These are phyloP conservation scores for Termitomyces eurrhizus DNA, from an alignment of 768 basidiomycete species.

Conservation along the genomic window DNA sequence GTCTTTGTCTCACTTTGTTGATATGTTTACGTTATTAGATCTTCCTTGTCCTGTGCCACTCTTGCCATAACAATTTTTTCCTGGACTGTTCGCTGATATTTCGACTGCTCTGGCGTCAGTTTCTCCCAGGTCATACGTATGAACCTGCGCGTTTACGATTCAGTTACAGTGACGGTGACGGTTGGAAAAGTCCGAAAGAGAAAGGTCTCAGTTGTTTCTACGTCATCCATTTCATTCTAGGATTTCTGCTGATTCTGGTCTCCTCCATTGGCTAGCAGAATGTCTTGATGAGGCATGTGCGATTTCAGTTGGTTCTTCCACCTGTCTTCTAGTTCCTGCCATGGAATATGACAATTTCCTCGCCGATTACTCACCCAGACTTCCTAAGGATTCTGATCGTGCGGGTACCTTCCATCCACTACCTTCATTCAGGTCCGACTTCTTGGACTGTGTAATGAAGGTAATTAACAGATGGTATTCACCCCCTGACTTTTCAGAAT, in stretches of 20 bases:
- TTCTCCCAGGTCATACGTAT: conserved; percentile 44
- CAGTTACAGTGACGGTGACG: conserved; percentile 43
- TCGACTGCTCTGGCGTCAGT: conserved; percentile 34
- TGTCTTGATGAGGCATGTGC: conserved; percentile 61
- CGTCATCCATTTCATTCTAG: conserved; percentile 45
- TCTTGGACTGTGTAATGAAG: conserved; percentile 23
- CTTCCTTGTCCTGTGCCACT: conserved; percentile 22
- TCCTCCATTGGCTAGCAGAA: conserved; percentile 53
- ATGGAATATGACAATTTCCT: conserved; percentile 70
- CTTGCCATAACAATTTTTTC: conserved; percentile 37
- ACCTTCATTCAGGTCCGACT: conserved; percentile 51
- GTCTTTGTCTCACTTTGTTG: not conserved
- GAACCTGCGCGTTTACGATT: conserved; percentile 46
- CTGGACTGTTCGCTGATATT: conserved; percentile 37
- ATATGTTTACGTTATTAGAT: conserved; percentile 15
- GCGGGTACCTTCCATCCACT: conserved; percentile 55
- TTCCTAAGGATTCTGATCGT: conserved; percentile 50
- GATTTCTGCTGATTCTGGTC: conserved; percentile 53
- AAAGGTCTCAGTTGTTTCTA: conserved; percentile 57
- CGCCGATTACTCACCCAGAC: conserved; percentile 48
- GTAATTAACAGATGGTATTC: conserved; percentile 23
- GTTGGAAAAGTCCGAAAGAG: conserved; percentile 55
- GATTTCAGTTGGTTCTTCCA: not conserved
- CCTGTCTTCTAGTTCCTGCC: not conserved
- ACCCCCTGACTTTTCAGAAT: conserved; percentile 17